A percentile compares a stretch with the other conserved stretches of the same genome.
Conservation (phyloP, 345 rosid genomes). For the Populus pruinosa region DNA sequence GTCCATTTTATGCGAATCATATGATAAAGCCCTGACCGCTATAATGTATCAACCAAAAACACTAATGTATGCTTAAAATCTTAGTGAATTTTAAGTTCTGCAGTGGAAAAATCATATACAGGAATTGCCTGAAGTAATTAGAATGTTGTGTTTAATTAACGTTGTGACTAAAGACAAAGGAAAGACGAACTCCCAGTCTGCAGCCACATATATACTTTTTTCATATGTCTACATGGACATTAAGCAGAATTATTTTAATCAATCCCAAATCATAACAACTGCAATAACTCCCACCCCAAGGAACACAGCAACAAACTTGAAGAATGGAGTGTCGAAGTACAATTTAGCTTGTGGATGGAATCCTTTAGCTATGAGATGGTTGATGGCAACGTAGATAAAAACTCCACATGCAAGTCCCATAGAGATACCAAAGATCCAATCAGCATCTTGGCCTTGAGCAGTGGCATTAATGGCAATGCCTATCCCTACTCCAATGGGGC, state of each 20-base stretch:
- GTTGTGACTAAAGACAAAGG: too few relatives aligned
- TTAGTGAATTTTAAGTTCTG: too few relatives aligned
- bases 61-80: too few relatives aligned
- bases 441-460: constrained; percentile 54
- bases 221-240: too few relatives aligned
- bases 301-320: constrained; percentile 68
- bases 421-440: constrained; percentile 74
- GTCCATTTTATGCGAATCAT: too few relatives aligned
- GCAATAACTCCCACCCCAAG: constrained; percentile 64
- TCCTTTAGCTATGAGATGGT: constrained; percentile 80
- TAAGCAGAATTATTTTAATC: constrained; percentile 15
- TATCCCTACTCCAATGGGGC: constrained; percentile 59
- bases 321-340: constrained; percentile 56
- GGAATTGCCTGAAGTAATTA: too few relatives aligned
- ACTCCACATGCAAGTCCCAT: constrained; percentile 90
- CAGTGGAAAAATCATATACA: too few relatives aligned
- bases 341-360: constrained; percentile 54
- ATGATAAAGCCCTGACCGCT: too few relatives aligned
- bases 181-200: too few relatives aligned
- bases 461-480: constrained; percentile 83
- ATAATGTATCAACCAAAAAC: too few relatives aligned
- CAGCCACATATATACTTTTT: too few relatives aligned
- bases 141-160: too few relatives aligned
- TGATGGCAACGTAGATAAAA: constrained; percentile 71
- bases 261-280: constrained; percentile 82